phyloP scores from a whole-genome alignment of 495 filamentous ascomycete species.

The Recurvomyces mirabilis region DNA sequence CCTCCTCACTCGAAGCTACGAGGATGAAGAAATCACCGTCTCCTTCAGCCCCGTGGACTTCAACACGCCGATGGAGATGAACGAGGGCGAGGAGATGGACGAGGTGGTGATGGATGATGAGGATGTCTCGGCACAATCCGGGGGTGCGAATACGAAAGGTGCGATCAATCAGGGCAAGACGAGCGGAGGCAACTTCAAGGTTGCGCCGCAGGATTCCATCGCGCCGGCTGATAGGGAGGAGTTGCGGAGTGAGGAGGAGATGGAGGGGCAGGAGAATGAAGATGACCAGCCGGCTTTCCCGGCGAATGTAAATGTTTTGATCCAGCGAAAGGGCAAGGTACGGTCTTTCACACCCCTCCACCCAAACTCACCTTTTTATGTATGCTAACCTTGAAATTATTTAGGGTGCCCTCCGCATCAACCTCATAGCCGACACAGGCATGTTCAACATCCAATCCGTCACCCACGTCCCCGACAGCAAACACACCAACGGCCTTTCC shows the following conservation, averaged over 20 bases:
- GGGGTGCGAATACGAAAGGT: slow-evolving; percentile 43
- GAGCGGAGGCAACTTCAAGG: slow-evolving; percentile 38
- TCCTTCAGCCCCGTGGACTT: slow-evolving; percentile 91
- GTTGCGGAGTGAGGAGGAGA: slow-evolving; percentile 33
- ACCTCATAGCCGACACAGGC: slow-evolving; percentile 78
- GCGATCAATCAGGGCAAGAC: slow-evolving; percentile 41
- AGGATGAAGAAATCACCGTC: slow-evolving; percentile 82
- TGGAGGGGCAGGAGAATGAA: slow-evolving; percentile 5
- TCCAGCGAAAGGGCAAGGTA: slow-evolving; percentile 63
- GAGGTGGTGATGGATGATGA: slow-evolving; percentile 32
- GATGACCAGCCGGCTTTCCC: slow-evolving; percentile 46
- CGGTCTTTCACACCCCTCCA: not conserved
- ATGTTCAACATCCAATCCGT: slow-evolving; percentile 83
- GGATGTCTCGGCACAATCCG: slow-evolving; percentile 32
- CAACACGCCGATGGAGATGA: slow-evolving; percentile 50
- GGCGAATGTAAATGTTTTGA: slow-evolving; percentile 69
- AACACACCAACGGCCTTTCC: slow-evolving; percentile 54
- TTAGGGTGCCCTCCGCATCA: slow-evolving; percentile 68
- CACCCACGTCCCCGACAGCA: slow-evolving; percentile 67
- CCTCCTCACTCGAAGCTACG: slow-evolving; percentile 66
- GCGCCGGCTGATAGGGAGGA: slow-evolving; percentile 47
- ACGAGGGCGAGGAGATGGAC: slow-evolving; percentile 36
- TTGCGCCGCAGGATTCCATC: slow-evolving; percentile 47
- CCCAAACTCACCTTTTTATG: not conserved
- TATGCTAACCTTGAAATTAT: not conserved